Conservation (phyloP, 1,284 basidiomycete genomes). For the Rhodotorula sp. region DNA sequence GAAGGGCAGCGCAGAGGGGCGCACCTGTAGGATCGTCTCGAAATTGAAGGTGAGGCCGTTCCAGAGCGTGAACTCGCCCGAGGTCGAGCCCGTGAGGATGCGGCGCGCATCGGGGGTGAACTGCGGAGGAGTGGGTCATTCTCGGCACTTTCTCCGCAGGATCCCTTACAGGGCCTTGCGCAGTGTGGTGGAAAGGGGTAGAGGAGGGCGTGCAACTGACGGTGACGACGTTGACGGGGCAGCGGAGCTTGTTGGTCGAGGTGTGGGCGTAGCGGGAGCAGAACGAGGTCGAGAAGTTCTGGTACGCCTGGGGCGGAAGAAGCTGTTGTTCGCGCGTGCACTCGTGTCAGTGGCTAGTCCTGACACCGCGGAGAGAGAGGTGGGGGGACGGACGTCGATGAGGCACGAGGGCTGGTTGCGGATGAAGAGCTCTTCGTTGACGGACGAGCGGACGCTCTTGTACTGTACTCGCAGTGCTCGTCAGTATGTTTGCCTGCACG, state of each 20-base stretch:
- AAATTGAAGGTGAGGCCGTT: slow-evolving; percentile 99
- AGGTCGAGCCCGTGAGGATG: slow-evolving; percentile 90
- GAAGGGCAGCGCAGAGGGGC: not conserved
- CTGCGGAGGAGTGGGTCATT: slow-evolving; percentile 53
- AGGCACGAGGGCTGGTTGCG: slow-evolving; percentile 64
- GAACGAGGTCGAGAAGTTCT: slow-evolving; percentile 84
- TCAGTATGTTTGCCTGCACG: not conserved
- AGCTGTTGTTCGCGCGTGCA: slow-evolving; percentile 59
- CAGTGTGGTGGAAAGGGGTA: too few relatives aligned
- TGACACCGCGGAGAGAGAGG: not conserved
- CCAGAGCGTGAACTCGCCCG: slow-evolving; percentile 98
- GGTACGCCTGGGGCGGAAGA: slow-evolving; percentile 86
- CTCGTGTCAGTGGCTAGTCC: too few relatives aligned
- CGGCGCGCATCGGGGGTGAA: slow-evolving; percentile 96
- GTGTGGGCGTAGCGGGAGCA: slow-evolving; percentile 97
- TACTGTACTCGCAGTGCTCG: not conserved
- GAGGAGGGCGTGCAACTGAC: slow-evolving; percentile 10
- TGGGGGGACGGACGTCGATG: slow-evolving; percentile 42
- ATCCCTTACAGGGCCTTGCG: not conserved
- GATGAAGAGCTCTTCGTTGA: slow-evolving; percentile 66
- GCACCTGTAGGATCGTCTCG: slow-evolving; percentile 87
- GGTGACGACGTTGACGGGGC: slow-evolving; percentile 87
- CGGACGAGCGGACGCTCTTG: slow-evolving; percentile 37
- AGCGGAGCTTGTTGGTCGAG: slow-evolving; percentile 96
- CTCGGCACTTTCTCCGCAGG: not conserved